Percentiles rank a stretch among this genome's conserved stretches.
These are phyloP conservation scores for Fusarium mexicanum DNA, from an alignment of 2,329 filamentous ascomycete species.

Conservation along the genomic window DNA sequence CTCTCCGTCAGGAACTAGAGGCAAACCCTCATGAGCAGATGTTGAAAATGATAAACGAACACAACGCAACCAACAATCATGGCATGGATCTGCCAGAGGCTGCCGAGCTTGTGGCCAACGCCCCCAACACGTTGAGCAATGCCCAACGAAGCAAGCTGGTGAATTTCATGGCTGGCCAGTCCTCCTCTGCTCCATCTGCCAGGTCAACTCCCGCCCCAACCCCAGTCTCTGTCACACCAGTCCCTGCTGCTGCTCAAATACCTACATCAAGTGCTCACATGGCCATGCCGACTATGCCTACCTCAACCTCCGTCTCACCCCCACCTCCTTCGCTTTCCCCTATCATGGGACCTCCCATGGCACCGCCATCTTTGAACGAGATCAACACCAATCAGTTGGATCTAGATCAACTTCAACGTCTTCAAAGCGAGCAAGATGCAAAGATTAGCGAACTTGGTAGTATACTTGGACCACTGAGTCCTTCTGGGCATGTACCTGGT, in stretches of 20 bases:
- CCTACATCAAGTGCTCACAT: constrained; percentile 22
- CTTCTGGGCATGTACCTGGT: constrained; percentile 80
- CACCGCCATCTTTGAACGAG: constrained; percentile 65
- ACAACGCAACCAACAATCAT: constrained; percentile 63
- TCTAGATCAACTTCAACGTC: constrained; percentile 78
- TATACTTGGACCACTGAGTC: constrained; percentile 81
- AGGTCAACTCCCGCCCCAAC: constrained; percentile 34
- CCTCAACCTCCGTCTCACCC: constrained; percentile 41
- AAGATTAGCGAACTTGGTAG: constrained; percentile 80
- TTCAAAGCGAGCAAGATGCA: constrained; percentile 81
- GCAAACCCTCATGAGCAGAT: constrained; percentile 68
- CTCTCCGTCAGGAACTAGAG: constrained; percentile 65
- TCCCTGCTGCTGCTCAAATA: constrained; percentile 6
- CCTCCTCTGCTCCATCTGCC: constrained; percentile 40
- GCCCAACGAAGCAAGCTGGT: constrained; percentile 69
- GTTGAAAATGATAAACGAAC: constrained; percentile 73
- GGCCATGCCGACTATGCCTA: constrained; percentile 33
- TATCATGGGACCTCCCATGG: constrained; percentile 56
- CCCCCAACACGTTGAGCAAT: constrained; percentile 62
- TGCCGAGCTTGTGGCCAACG: constrained; percentile 61
- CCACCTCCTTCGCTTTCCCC: constrained; percentile 58
- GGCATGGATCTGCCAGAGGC: constrained; percentile 64
- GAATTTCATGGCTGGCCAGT: constrained; percentile 65
- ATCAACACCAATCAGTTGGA: constrained; percentile 77
- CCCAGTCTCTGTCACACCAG: constrained; percentile 10